phyloP scores from a whole-genome alignment of 495 filamentous ascomycete species.

The Hypoxylon intermedium region DNA sequence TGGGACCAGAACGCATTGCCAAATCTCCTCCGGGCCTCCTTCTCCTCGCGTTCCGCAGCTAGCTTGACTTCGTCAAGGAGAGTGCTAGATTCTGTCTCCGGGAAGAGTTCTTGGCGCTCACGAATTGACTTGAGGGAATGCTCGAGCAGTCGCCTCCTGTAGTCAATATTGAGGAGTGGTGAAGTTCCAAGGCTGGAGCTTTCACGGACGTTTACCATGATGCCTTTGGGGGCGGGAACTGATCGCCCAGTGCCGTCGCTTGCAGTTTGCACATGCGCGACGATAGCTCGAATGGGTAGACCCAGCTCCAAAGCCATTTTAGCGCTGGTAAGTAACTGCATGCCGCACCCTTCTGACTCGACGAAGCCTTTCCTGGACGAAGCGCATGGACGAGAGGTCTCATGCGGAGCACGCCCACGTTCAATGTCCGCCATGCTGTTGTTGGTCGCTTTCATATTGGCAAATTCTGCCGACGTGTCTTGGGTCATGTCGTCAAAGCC shows the following conservation, averaged over 20 bases:
- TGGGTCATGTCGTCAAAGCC: slow-evolving; percentile 99
- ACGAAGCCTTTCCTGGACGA: slow-evolving; percentile 97
- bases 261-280: slow-evolving; percentile 92
- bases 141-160: slow-evolving; percentile 88
- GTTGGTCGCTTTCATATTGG: slow-evolving; percentile 98
- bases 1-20: slow-evolving; percentile 98
- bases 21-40: slow-evolving; percentile 83
- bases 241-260: slow-evolving; percentile 98
- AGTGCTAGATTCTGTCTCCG: slow-evolving; percentile 78
- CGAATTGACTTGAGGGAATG: slow-evolving; percentile 87
- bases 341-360: slow-evolving; percentile 96
- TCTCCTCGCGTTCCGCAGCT: slow-evolving; percentile 84
- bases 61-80: slow-evolving; percentile 81
- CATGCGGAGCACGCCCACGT: slow-evolving; percentile 88
- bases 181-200: slow-evolving; percentile 83
- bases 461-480: slow-evolving; percentile 97
- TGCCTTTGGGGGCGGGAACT: slow-evolving; percentile 95
- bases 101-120: slow-evolving; percentile 90
- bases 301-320: slow-evolving; percentile 95
- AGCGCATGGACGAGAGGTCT: slow-evolving; percentile 96
- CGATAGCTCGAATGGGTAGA: slow-evolving; percentile 91
- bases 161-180: slow-evolving; percentile 92
- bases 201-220: slow-evolving; percentile 93
- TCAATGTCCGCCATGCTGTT: slow-evolving; percentile 93
- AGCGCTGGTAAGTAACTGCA: slow-evolving; percentile 96